Evolutionary conservation across 306 rosid species (phyloP).

Genomic region (Quercus cerris): DNA sequence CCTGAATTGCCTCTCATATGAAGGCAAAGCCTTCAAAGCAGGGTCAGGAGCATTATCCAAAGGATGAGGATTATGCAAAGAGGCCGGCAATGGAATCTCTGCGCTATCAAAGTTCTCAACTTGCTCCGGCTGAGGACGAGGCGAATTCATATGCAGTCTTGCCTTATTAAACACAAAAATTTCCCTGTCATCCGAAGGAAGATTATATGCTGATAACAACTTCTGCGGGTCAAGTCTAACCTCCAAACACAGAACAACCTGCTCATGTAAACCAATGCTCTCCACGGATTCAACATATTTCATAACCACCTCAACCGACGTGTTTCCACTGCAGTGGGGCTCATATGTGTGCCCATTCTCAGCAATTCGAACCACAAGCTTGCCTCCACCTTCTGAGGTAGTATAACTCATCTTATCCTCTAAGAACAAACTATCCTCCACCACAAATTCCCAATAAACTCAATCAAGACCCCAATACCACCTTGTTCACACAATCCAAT

Average conservation of each 20-base stretch:
- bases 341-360: conserved; percentile 85
- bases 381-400: conserved; percentile 48
- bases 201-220: conserved; percentile 70
- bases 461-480: conserved; percentile 21
- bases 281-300: conserved; percentile 50
- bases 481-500: background rate
- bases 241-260: conserved; percentile 82
- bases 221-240: conserved; percentile 73
- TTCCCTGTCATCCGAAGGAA: conserved; percentile 75
- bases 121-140: conserved; percentile 60
- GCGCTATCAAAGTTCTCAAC: conserved; percentile 42
- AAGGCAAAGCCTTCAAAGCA: conserved; percentile 91
- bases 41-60: conserved; percentile 92
- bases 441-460: conserved; percentile 27
- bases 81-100: conserved; percentile 60
- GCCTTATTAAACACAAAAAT: conserved; percentile 78
- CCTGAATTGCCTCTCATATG: conserved; percentile 88
- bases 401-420: conserved; percentile 70
- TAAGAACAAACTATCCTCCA: conserved; percentile 10
- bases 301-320: conserved; percentile 77
- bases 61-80: conserved; percentile 71
- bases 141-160: conserved; percentile 61
- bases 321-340: conserved; percentile 62
- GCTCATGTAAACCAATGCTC: conserved; percentile 54
- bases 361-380: conserved; percentile 80